These are phyloP conservation scores for Alternaria gaisen DNA, from an alignment of 2,329 filamentous ascomycete genomes.

Conservation along the genomic window DNA sequence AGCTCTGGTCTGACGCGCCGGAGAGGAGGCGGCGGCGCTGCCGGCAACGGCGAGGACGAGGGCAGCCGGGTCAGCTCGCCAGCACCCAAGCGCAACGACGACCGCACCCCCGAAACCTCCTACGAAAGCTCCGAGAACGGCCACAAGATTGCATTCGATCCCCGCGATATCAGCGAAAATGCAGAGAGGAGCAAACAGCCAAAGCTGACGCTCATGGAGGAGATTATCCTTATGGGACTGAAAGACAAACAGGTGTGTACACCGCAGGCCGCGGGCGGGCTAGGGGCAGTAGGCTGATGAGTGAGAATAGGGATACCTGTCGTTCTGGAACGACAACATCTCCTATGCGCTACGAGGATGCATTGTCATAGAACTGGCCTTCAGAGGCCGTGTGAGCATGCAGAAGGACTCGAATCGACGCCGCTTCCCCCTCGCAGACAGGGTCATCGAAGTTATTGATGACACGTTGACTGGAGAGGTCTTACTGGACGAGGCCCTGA, in stretches of 20 bases:
- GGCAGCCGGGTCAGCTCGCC: constrained; percentile 73
- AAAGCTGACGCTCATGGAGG: constrained; percentile 98
- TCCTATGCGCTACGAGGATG: constrained; percentile 97
- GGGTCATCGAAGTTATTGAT: constrained; percentile 95
- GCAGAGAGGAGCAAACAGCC: constrained; percentile 97
- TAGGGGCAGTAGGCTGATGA: constrained; percentile 29
- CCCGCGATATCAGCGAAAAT: constrained; percentile 95
- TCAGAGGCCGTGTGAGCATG: constrained; percentile 97
- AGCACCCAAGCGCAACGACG: constrained; percentile 68
- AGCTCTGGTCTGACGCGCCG: constrained; percentile 77
- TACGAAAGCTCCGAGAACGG: constrained; percentile 93
- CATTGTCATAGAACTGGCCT: constrained; percentile 97
- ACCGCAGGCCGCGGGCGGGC: constrained; percentile 14
- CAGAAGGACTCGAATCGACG: constrained; percentile 93
- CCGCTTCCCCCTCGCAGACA: constrained; percentile 90
- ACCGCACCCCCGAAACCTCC: constrained; percentile 74
- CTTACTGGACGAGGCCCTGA: constrained; percentile 93
- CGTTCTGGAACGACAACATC: constrained; percentile 99
- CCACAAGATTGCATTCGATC: constrained; percentile 98
- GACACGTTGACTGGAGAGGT: constrained; percentile 97
- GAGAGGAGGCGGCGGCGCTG: constrained; percentile 67
- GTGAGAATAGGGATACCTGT: constrained; percentile 82
- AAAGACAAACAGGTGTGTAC: constrained; percentile 94
- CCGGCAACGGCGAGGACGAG: constrained; percentile 68
- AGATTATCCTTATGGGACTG: constrained; percentile 90